These are phyloP conservation scores for Cystobasidium onofrii DNA, from an alignment of 768 basidiomycete genomes.

Conservation along the genomic window DNA sequence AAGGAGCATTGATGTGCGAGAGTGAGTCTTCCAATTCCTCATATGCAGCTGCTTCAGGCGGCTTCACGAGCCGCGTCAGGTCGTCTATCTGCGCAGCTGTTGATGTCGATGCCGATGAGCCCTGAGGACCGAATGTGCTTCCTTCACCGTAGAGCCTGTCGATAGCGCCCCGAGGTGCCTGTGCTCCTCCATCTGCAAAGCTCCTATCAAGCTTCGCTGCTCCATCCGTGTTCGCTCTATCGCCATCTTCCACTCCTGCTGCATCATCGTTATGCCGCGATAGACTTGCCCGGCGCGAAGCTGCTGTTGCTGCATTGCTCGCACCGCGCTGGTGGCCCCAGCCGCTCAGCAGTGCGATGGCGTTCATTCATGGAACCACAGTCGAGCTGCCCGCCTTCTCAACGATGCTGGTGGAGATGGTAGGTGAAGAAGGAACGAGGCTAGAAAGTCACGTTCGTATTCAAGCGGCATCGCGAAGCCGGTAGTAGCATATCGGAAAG, in stretches of 20 bases:
- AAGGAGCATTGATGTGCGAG: not conserved
- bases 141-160: not conserved
- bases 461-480: too few relatives aligned
- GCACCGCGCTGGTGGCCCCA: not conserved
- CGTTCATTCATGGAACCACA: constrained; percentile 9
- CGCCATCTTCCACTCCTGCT: not conserved
- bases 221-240: not conserved
- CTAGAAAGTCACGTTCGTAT: not conserved
- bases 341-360: constrained; percentile 8
- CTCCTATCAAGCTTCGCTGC: not conserved
- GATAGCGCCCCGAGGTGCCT: not conserved
- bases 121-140: not conserved
- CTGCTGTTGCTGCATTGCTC: not conserved
- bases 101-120: not conserved
- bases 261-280: not conserved
- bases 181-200: not conserved
- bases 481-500: too few relatives aligned
- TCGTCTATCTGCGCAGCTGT: not conserved
- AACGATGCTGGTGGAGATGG: not conserved
- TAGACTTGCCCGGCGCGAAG: not conserved
- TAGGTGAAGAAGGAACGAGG: not conserved
- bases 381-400: not conserved
- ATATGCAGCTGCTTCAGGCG: constrained; percentile 12
- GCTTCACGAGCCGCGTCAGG: not conserved
- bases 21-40: not conserved